Conservation (phyloP, 2,329 filamentous ascomycete genomes). For the Biscogniauxia mediterranea region DNA sequence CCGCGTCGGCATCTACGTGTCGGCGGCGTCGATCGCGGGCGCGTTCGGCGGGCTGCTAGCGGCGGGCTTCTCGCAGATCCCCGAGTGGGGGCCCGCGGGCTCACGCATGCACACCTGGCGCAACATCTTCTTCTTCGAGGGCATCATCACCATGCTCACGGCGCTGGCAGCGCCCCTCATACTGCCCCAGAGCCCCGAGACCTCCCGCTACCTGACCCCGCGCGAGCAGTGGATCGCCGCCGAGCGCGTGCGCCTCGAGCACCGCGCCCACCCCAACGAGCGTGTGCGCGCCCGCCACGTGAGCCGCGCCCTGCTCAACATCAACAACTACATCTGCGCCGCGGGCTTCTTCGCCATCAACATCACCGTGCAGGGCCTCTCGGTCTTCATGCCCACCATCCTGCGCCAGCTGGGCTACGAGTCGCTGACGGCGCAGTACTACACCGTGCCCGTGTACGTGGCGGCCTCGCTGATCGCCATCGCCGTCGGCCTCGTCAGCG, state of each 20-base stretch:
- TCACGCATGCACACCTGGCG: conserved; percentile 50
- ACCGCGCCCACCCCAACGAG: conserved; percentile 45
- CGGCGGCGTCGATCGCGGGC: conserved; percentile 52
- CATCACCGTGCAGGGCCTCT: conserved; percentile 55
- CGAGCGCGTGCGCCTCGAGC: conserved; percentile 50
- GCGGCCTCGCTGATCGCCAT: conserved; percentile 41
- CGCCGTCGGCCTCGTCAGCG: conserved; percentile 38
- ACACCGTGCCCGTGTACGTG: conserved; percentile 45
- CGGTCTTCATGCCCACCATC: conserved; percentile 50
- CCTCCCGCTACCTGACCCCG: conserved; percentile 49
- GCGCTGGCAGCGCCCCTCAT: conserved; percentile 48
- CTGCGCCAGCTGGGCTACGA: conserved; percentile 42
- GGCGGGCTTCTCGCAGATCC: conserved; percentile 49
- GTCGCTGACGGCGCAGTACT: conserved; percentile 40
- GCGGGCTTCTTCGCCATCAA: conserved; percentile 59
- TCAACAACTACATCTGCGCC: conserved; percentile 60
- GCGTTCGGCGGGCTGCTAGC: conserved; percentile 58
- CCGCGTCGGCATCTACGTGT: conserved; percentile 55
- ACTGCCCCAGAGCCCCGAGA: conserved; percentile 49
- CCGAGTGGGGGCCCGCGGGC: conserved; percentile 46
- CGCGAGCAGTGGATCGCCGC: conserved; percentile 54
- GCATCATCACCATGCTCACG: conserved; percentile 50
- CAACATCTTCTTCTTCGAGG: conserved; percentile 65
- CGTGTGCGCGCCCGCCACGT: conserved; percentile 48
- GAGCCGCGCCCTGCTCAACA: conserved; percentile 50